These are phyloP conservation scores for Xylariaceae sp. DNA, from an alignment of 2,329 filamentous ascomycete genomes.

Conservation along the genomic window DNA sequence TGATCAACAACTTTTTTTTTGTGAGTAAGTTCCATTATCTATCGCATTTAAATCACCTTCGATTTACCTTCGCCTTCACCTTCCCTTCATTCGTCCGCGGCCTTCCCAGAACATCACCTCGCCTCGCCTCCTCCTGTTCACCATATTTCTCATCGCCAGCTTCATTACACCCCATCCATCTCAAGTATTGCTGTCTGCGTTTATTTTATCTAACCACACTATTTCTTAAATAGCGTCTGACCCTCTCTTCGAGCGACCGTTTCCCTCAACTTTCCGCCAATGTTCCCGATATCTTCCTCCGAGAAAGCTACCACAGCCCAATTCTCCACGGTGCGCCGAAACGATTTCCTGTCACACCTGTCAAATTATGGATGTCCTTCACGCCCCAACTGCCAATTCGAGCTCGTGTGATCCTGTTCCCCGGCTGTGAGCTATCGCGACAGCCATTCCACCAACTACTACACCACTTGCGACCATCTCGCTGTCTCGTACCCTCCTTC, in stretches of 20 bases:
- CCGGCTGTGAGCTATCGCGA: constrained; percentile 35
- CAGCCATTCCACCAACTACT: constrained; percentile 19
- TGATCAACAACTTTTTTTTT: too few relatives aligned
- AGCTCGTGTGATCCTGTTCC: constrained; percentile 38
- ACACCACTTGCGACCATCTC: constrained; percentile 21
- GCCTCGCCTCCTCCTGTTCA: constrained; percentile 4
- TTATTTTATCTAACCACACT: background rate
- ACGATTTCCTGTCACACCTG: constrained; percentile 23
- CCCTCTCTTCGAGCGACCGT: constrained; percentile 21
- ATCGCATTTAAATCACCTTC: background rate
- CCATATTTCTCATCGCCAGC: background rate
- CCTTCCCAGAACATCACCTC: background rate
- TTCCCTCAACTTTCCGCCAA: constrained; percentile 29
- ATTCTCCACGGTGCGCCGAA: constrained; percentile 27
- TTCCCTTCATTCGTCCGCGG: constrained; percentile 1
- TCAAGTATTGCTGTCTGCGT: constrained; percentile 10
- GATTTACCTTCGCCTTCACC: background rate
- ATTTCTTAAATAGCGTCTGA: constrained; percentile 3
- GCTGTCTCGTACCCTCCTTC: constrained; percentile 18
- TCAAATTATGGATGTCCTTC: constrained; percentile 39
- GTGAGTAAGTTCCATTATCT: too few relatives aligned
- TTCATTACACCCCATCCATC: constrained; percentile 13
- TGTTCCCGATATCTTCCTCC: constrained; percentile 33
- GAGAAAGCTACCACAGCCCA: constrained; percentile 31
- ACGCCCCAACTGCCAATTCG: constrained; percentile 27